Evolutionary conservation across 768 basidiomycete genomes (phyloP).

Genomic region (Mycena epipterygia): DNA sequence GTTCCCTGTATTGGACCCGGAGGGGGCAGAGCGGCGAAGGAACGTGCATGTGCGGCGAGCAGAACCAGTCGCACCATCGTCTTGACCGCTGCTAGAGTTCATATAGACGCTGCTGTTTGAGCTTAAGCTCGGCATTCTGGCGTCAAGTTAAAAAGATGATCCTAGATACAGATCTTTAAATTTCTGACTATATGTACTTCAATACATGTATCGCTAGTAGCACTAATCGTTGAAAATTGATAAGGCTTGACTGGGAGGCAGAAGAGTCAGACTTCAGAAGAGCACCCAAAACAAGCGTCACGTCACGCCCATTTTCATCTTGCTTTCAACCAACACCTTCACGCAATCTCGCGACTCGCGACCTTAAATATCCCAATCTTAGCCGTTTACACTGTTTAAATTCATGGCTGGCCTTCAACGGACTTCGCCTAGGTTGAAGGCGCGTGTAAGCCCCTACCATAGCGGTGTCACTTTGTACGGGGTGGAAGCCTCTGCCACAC

Average conservation of each 20-base stretch:
- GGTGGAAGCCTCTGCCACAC: conserved; percentile 36
- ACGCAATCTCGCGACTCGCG: not conserved
- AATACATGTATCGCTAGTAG: not conserved
- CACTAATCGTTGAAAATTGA: no score
- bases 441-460: conserved; percentile 60
- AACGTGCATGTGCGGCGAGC: conserved; percentile 22
- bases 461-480: conserved; percentile 58
- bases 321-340: not conserved
- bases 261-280: no score
- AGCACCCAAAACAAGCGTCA: no score
- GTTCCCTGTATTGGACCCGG: conserved; percentile 58
- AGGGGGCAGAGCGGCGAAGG: conserved; percentile 35
- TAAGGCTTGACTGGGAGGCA: no score
- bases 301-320: no score
- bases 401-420: conserved; percentile 43
- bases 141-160: no score
- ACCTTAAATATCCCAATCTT: not conserved
- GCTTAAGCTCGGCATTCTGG: no score
- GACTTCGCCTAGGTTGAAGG: conserved; percentile 48
- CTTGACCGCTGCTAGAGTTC: no score
- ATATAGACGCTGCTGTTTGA: no score
- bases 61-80: not conserved
- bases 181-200: not conserved
- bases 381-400: conserved; percentile 49
- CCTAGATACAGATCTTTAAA: no score